Evolutionary conservation across 2,329 filamentous ascomycete genomes (phyloP).

Genomic region (Aspergillus ustus): DNA sequence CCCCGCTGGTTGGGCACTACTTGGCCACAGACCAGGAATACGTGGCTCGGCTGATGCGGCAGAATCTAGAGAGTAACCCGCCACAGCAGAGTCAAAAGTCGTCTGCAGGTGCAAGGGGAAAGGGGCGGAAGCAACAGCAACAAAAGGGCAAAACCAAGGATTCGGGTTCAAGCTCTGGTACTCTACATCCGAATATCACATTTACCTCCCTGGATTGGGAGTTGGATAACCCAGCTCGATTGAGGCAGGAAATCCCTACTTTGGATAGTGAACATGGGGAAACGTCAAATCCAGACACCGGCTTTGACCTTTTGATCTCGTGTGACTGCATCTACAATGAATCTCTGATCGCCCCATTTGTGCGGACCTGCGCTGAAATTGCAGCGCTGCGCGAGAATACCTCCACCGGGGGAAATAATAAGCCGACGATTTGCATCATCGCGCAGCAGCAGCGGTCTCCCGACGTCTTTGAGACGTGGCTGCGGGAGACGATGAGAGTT

Average conservation of each 20-base stretch:
- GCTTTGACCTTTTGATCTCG: slow-evolving; percentile 76
- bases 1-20: slow-evolving; percentile 66
- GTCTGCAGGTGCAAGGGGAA: slow-evolving; percentile 12
- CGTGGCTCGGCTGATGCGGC: slow-evolving; percentile 73
- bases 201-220: slow-evolving; percentile 84
- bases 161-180: not conserved
- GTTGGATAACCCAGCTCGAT: slow-evolving; percentile 45
- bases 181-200: slow-evolving; percentile 50
- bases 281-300: slow-evolving; percentile 33
- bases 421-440: slow-evolving; percentile 73
- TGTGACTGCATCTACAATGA: slow-evolving; percentile 98
- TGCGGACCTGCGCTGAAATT: slow-evolving; percentile 77
- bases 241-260: slow-evolving; percentile 42
- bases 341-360: slow-evolving; percentile 76
- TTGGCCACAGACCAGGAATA: slow-evolving; percentile 89
- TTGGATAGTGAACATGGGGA: not conserved
- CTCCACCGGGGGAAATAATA: not conserved
- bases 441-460: slow-evolving; percentile 87
- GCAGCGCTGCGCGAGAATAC: slow-evolving; percentile 58
- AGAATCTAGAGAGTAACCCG: slow-evolving; percentile 66
- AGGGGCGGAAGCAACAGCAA: slow-evolving; percentile 5
- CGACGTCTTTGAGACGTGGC: slow-evolving; percentile 83
- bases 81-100: not conserved
- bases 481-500: slow-evolving; percentile 65
- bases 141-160: not conserved